Base-by-base conservation (phyloP, 2,329 filamentous ascomycete genomes). In the Domatiomyces catenatus region DNA sequence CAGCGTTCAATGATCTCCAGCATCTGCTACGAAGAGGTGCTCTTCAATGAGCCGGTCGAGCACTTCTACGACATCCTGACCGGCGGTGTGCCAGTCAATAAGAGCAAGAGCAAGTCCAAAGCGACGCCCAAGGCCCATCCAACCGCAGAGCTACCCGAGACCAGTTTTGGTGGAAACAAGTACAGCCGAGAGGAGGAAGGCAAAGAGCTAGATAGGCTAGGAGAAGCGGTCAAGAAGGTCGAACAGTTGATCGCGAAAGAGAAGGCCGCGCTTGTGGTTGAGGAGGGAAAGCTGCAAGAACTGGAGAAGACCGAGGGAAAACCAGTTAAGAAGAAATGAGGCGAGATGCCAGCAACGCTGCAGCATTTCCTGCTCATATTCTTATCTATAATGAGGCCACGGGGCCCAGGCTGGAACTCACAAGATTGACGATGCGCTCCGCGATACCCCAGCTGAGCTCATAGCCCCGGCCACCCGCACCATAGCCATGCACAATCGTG, bases 21-120 rank as follows among this genome's bases (percentile, higher is more conserved):
- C 48, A 90, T 92, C 75, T 82, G 80, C 52, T 87, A 95, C 63
- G 92, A 98, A 66, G 88, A 94, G 63, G 84, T 96, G 57, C 77
- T 96, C 47, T 98, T 98, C 75, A 96, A 94, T 69, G 92, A 98
- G 67, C 92, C 92, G 0, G 92, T 88, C 60, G 86, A 94, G 66
- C 79, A 84, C 45, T 60, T 98, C 63, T 95, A 86, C 68, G 86
- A 94, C 55, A 74, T 86, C 24, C 73, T 98, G 54, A 96, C 88
- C 1, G 75, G 76, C 5, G 86, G 86, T 54, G 79, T 81, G 22
- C 78, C 76, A 54, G 73, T 69, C 61, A 67, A 63, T 61, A 63
- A 48, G 53, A 58, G 61, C 17, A 75, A 75, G 50, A 77, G 76
- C 43, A 79, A 77, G 58, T 53, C 62, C 66, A 52, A 69, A 19